Percentiles rank a stretch among this genome's conserved stretches.
phyloP scores from a whole-genome alignment of 1,284 basidiomycete species.

The Austropuccinia psidii region DNA sequence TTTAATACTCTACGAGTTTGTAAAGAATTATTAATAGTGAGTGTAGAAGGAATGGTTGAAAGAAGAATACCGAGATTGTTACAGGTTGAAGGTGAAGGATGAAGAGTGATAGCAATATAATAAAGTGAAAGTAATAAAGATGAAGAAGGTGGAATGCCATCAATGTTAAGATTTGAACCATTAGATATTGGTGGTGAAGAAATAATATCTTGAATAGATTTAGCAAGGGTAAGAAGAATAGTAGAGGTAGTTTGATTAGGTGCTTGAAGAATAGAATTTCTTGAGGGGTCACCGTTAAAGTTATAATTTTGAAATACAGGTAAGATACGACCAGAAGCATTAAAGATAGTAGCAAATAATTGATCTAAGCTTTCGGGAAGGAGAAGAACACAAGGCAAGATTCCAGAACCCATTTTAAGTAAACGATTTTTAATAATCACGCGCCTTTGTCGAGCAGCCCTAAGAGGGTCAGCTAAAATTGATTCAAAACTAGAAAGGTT shows the following conservation, averaged over 20 bases:
- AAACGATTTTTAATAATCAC: slow-evolving; percentile 47
- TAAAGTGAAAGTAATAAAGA: slow-evolving; percentile 56
- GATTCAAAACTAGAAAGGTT: background rate
- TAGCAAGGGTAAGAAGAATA: slow-evolving; percentile 56
- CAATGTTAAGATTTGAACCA: slow-evolving; percentile 40
- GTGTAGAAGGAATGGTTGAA: slow-evolving; percentile 51
- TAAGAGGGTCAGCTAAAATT: slow-evolving; percentile 44
- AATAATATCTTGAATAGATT: slow-evolving; percentile 53
- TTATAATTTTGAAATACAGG: slow-evolving; percentile 39
- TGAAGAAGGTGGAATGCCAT: slow-evolving; percentile 51
- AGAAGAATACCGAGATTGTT: slow-evolving; percentile 60
- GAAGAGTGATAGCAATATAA: slow-evolving; percentile 56
- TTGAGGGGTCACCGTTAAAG: slow-evolving; percentile 41
- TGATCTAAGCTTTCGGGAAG: slow-evolving; percentile 51
- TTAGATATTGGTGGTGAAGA: slow-evolving; percentile 40
- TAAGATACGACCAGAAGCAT: slow-evolving; percentile 42
- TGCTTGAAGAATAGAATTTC: slow-evolving; percentile 43
- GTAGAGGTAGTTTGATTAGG: slow-evolving; percentile 53
- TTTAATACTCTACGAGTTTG: slow-evolving; percentile 43
- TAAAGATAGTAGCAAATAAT: slow-evolving; percentile 49
- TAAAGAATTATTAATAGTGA: slow-evolving; percentile 44
- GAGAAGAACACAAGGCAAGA: slow-evolving; percentile 52
- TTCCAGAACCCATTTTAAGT: slow-evolving; percentile 47
- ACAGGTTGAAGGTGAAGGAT: slow-evolving; percentile 55
- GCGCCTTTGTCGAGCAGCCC: slow-evolving; percentile 48